phyloP scores from a whole-genome alignment of 2,329 filamentous ascomycete genomes.

The Neodidymelliopsis sp. region DNA sequence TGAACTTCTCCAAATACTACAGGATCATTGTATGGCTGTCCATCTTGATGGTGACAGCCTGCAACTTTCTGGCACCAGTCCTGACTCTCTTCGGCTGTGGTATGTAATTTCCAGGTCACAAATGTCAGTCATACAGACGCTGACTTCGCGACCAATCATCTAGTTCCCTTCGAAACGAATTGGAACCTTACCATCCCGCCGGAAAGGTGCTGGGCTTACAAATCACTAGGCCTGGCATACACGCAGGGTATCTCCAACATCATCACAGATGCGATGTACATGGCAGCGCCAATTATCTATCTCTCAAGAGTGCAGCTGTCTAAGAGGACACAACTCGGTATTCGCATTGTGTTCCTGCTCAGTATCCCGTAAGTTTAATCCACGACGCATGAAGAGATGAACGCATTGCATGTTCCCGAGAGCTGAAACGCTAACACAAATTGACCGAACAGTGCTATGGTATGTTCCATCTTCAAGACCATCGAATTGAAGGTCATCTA shows the following conservation, averaged over 20 bases:
- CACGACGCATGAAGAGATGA: no score
- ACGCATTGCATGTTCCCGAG: no score
- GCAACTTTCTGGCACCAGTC: constrained; percentile 37
- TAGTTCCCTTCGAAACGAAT: constrained; percentile 33
- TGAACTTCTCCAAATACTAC: constrained; percentile 38
- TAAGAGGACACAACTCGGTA: constrained; percentile 34
- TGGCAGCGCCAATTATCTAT: constrained; percentile 38
- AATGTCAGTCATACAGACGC: no score
- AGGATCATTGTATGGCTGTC: constrained; percentile 35
- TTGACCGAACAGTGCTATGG: constrained; percentile 25
- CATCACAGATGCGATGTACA: constrained; percentile 37
- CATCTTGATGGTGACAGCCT: constrained; percentile 33
- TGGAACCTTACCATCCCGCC: constrained; percentile 32
- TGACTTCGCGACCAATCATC: no score
- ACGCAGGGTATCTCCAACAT: constrained; percentile 37
- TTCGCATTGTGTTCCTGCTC: constrained; percentile 39
- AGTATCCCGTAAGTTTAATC: constrained; percentile 39
- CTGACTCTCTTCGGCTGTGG: constrained; percentile 34
- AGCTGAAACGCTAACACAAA: background rate
- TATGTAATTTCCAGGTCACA: no score
- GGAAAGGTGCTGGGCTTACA: constrained; percentile 30
- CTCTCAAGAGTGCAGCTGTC: constrained; percentile 32
- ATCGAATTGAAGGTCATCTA: constrained; percentile 30
- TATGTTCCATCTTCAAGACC: constrained; percentile 40
- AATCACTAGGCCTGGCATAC: constrained; percentile 28